Evolutionary conservation across 305 asterid genomes (phyloP).

Genomic region (Fraxinus angustifolia): DNA sequence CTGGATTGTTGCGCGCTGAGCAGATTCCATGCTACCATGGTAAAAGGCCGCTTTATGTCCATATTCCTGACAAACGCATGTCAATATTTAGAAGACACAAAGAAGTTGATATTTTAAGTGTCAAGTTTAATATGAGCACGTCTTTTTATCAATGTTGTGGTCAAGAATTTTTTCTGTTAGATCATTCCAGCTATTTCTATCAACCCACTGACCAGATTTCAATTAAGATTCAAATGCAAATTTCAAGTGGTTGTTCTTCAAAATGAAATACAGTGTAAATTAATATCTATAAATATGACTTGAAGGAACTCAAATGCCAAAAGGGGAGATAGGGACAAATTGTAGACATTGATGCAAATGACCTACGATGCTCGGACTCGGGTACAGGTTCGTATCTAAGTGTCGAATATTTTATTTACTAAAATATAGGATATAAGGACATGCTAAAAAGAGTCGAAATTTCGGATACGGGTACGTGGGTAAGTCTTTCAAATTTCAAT

Average conservation of each 20-base stretch:
- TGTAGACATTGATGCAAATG: slow-evolving; percentile 1
- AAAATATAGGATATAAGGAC: too few species aligned
- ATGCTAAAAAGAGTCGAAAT: too few species aligned
- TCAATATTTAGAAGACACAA: slow-evolving; percentile 22
- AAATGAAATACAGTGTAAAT: neutral
- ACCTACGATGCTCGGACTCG: too few species aligned
- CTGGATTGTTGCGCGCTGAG: slow-evolving; percentile 72
- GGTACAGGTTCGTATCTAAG: too few species aligned
- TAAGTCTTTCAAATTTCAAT: too few species aligned
- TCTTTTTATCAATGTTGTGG: neutral
- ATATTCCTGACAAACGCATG: slow-evolving; percentile 51
- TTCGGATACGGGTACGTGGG: too few species aligned
- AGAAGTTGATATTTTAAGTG: slow-evolving; percentile 5
- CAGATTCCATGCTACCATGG: slow-evolving; percentile 88
- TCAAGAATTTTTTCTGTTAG: neutral
- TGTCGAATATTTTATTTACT: too few species aligned
- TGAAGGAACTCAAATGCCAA: neutral
- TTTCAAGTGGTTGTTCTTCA: neutral
- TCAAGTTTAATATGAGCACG: neutral
- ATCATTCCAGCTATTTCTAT: neutral
- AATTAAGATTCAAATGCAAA: neutral
- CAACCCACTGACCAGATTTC: neutral
- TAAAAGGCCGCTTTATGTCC: slow-evolving; percentile 89
- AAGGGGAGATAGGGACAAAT: slow-evolving; percentile 1
- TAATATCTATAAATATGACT: neutral